Evolutionary conservation across 2,329 filamentous ascomycete species (phyloP).

Genomic region (Dactylella cylindrospora): DNA sequence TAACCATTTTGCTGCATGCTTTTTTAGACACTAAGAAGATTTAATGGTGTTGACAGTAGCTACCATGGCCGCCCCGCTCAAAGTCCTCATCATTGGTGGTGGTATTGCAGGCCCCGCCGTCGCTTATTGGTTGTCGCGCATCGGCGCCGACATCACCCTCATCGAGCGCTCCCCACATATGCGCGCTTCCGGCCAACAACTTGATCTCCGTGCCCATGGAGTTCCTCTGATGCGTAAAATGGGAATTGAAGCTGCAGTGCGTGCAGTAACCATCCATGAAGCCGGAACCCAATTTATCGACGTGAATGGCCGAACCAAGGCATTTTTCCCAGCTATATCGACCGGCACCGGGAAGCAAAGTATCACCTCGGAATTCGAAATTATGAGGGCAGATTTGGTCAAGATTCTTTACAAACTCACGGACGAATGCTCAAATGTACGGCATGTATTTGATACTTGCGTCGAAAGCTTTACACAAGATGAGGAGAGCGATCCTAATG

Average conservation of each 20-base stretch:
- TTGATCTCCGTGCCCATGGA: slow-evolving; percentile 56
- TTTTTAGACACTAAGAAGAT: no score
- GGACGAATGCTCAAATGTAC: slow-evolving; percentile 46
- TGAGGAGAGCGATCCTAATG: slow-evolving; percentile 31
- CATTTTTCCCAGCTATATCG: slow-evolving; percentile 53
- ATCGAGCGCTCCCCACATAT: slow-evolving; percentile 54
- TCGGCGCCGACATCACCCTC: slow-evolving; percentile 54
- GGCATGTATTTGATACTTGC: background rate
- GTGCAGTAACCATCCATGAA: slow-evolving; percentile 55
- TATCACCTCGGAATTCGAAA: slow-evolving; percentile 62
- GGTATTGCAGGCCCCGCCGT: slow-evolving; percentile 56
- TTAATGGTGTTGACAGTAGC: no score
- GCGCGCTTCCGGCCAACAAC: slow-evolving; percentile 55
- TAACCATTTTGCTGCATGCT: no score
- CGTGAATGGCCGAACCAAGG: slow-evolving; percentile 51
- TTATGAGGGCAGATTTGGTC: slow-evolving; percentile 62
- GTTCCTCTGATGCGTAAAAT: slow-evolving; percentile 53
- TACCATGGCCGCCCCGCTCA: no score
- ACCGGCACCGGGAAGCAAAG: slow-evolving; percentile 55
- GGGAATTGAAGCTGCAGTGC: slow-evolving; percentile 53
- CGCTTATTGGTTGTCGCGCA: slow-evolving; percentile 54
- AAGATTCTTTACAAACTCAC: slow-evolving; percentile 56
- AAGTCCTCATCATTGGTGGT: slow-evolving; percentile 57
- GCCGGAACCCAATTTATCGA: slow-evolving; percentile 57
- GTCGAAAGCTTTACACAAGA: slow-evolving; percentile 48